Evolutionary conservation across 2,329 filamentous ascomycete genomes (phyloP).

Genomic region (Aphanocladium album): DNA sequence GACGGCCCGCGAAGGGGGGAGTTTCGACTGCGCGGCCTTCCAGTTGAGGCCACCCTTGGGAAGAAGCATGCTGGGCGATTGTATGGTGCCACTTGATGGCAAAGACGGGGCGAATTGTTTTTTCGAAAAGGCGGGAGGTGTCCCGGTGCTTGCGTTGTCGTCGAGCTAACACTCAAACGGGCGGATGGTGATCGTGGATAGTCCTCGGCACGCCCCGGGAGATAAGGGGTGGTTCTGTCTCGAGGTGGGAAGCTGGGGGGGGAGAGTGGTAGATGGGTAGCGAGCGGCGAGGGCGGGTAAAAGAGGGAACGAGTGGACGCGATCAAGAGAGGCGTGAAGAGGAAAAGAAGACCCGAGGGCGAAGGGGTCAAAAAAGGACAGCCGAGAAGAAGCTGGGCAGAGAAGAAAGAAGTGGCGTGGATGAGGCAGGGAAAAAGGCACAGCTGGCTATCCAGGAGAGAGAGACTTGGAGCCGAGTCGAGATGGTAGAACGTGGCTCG

Average conservation of each 20-base stretch:
- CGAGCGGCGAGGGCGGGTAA: slow-evolving; percentile 1
- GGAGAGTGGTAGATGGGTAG: slow-evolving; percentile 4
- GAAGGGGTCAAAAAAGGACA: neutral
- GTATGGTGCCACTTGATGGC: neutral
- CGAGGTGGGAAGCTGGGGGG: neutral
- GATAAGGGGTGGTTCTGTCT: slow-evolving; percentile 7
- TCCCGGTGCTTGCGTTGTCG: neutral
- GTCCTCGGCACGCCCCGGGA: neutral
- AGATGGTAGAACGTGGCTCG: slow-evolving; percentile 6
- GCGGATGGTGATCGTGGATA: neutral
- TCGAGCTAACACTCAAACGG: neutral
- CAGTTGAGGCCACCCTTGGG: slow-evolving; percentile 86
- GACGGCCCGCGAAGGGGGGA: slow-evolving; percentile 72
- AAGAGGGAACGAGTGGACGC: slow-evolving; percentile 10
- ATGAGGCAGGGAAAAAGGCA: slow-evolving; percentile 2
- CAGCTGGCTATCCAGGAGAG: slow-evolving; percentile 7
- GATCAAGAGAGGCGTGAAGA: neutral
- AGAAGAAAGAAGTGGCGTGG: neutral
- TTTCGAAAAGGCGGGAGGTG: neutral
- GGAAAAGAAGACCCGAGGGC: neutral
- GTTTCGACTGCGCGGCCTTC: slow-evolving; percentile 77
- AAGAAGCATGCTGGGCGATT: slow-evolving; percentile 66
- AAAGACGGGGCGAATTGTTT: neutral
- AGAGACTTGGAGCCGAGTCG: neutral
- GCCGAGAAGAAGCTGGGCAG: neutral